phyloP scores from a whole-genome alignment of 768 basidiomycete genomes.

The Calocybe indica region DNA sequence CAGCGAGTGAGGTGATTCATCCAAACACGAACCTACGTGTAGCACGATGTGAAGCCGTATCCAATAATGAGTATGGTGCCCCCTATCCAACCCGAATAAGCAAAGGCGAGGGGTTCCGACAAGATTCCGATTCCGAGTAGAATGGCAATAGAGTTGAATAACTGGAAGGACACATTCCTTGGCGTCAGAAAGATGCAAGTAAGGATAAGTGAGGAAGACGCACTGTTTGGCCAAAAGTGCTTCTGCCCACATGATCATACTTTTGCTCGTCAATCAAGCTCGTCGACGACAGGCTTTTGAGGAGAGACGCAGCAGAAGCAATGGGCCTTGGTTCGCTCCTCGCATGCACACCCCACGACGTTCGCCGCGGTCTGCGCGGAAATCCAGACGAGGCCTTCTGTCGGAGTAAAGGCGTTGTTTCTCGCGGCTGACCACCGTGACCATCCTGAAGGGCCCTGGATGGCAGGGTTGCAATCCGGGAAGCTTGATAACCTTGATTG shows the following conservation, averaged over 20 bases:
- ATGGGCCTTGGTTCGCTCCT: not conserved
- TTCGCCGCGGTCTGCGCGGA: conserved; percentile 4
- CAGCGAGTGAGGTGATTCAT: conserved; percentile 2
- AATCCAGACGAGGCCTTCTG: conserved; percentile 23
- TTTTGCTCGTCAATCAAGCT: conserved; percentile 2
- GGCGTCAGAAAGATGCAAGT: conserved; percentile 1
- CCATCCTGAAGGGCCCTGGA: too few species aligned
- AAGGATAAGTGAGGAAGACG: conserved; percentile 11
- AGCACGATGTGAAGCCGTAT: conserved; percentile 79
- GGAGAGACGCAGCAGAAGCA: not conserved
- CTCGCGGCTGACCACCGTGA: conserved; percentile 9
- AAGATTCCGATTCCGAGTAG: conserved; percentile 86
- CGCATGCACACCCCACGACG: not conserved
- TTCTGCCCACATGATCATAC: conserved; percentile 43
- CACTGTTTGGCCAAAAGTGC: conserved; percentile 72
- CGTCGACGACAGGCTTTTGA: conserved; percentile 24
- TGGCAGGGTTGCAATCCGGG: too few species aligned
- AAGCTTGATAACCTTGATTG: too few species aligned
- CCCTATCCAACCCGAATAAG: conserved; percentile 83
- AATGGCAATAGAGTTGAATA: conserved; percentile 88
- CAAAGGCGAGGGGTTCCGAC: conserved; percentile 86
- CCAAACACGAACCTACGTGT: conserved; percentile 57
- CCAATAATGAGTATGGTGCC: conserved; percentile 70
- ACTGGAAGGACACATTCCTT: conserved; percentile 32
- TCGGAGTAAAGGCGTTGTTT: conserved; percentile 28